phyloP scores from a whole-genome alignment of 305 asterid species.

The Fraxinus paxiana region DNA sequence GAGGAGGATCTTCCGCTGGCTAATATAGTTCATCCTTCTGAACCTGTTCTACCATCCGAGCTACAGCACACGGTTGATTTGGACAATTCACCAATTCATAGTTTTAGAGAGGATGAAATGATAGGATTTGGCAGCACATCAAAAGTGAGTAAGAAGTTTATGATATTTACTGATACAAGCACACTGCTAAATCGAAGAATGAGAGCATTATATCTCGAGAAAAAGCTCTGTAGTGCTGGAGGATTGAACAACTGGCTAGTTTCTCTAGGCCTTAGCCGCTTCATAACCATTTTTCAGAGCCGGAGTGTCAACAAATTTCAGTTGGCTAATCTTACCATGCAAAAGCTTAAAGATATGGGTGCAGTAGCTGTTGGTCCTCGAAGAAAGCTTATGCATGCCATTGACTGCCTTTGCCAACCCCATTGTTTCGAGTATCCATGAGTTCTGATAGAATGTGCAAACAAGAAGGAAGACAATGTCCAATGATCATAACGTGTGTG shows the following conservation, averaged over 20 bases:
- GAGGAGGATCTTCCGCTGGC: conserved; percentile 30
- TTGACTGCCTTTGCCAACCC: conserved; percentile 83
- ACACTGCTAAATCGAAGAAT: conserved; percentile 44
- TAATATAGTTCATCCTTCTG: conserved; percentile 26
- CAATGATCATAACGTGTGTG: not conserved
- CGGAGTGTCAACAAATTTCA: conserved; percentile 58
- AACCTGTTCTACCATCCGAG: conserved; percentile 28
- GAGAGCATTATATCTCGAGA: conserved; percentile 58
- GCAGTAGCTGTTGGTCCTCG: conserved; percentile 77
- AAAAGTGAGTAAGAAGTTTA: conserved; percentile 29
- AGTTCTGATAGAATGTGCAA: not conserved
- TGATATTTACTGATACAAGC: conserved; percentile 36
- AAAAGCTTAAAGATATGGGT: conserved; percentile 89
- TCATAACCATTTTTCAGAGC: conserved; percentile 52
- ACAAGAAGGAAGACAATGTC: not conserved
- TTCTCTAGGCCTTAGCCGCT: conserved; percentile 71
- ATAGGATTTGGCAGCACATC: conserved; percentile 24
- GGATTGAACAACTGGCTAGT: conserved; percentile 82
- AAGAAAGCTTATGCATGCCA: conserved; percentile 88
- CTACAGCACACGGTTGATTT: conserved; percentile 27
- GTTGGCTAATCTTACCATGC: conserved; percentile 70
- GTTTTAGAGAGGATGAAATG: conserved; percentile 23
- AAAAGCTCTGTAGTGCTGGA: conserved; percentile 64
- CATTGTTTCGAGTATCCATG: conserved; percentile 49
- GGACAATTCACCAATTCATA: conserved; percentile 29